These are phyloP conservation scores for Dioscorea cayenensis DNA, from an alignment of 116 monocot genomes.

Conservation along the genomic window DNA sequence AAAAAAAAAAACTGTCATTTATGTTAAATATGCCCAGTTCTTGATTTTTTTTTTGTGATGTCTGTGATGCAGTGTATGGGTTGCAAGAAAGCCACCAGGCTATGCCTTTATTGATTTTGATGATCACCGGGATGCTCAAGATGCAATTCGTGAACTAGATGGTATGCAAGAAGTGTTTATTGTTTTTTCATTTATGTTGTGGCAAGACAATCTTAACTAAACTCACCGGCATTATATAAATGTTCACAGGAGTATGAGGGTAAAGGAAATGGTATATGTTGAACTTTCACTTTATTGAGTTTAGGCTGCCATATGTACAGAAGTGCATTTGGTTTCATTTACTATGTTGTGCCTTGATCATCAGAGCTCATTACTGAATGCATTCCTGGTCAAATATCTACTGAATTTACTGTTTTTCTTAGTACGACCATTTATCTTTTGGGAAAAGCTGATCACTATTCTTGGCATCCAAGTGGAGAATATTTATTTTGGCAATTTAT, in stretches of 20 bases:
- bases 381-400: no score
- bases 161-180: conserved; percentile 29
- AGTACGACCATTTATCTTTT: no score
- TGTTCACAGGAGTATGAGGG: neutral
- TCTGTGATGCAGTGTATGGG: conserved; percentile 75
- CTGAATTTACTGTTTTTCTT: no score
- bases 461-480: neutral
- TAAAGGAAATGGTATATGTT: no score
- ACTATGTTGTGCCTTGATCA: no score
- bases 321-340: no score
- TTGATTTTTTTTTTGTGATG: neutral
- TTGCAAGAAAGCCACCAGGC: conserved; percentile 93
- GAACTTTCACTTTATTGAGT: no score
- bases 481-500: neutral
- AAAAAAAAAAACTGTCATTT: no score
- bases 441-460: no score
- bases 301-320: no score
- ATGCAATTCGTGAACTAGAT: conserved; percentile 83
- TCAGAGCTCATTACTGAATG: no score
- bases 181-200: neutral
- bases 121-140: conserved; percentile 87
- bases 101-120: conserved; percentile 98
- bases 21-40: neutral
- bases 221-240: neutral
- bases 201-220: neutral